Percentiles rank a stretch among this genome's conserved stretches.
These are phyloP conservation scores for Xylaria sp. DNA, from an alignment of 2,329 filamentous ascomycete genomes.

Conservation along the genomic window DNA sequence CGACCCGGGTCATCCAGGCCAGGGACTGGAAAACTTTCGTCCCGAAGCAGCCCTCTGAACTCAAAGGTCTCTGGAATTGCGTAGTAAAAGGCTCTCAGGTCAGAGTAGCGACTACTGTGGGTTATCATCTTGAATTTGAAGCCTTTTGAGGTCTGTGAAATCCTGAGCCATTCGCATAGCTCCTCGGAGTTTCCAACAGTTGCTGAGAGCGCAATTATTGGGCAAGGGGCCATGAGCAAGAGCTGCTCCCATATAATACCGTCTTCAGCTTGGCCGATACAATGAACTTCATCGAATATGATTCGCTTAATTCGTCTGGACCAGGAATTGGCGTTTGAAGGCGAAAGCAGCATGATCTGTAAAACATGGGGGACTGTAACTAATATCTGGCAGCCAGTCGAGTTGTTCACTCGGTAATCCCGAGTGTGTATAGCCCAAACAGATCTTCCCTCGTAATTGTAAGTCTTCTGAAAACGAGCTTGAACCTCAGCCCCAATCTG, in stretches of 20 bases:
- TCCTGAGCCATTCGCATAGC: slow-evolving; percentile 71
- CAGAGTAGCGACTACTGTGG: slow-evolving; percentile 74
- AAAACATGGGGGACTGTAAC: slow-evolving; percentile 80
- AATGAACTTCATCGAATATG: slow-evolving; percentile 84
- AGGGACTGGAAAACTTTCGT: slow-evolving; percentile 49
- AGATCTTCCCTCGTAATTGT: slow-evolving; percentile 65
- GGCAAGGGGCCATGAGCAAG: slow-evolving; percentile 74
- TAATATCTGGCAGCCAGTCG: slow-evolving; percentile 73
- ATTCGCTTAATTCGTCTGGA: slow-evolving; percentile 72
- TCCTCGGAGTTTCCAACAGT: slow-evolving; percentile 77
- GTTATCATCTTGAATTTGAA: slow-evolving; percentile 70
- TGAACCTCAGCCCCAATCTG: slow-evolving; percentile 83
- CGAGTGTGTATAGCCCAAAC: slow-evolving; percentile 82
- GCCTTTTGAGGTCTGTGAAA: slow-evolving; percentile 67
- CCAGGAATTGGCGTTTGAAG: slow-evolving; percentile 69
- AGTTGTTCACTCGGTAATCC: slow-evolving; percentile 76
- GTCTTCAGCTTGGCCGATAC: slow-evolving; percentile 77
- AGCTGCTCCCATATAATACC: slow-evolving; percentile 81
- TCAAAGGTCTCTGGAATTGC: slow-evolving; percentile 52
- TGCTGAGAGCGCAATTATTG: slow-evolving; percentile 79
- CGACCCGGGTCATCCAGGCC: slow-evolving; percentile 54
- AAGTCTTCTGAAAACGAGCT: slow-evolving; percentile 73
- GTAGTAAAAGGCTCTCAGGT: slow-evolving; percentile 77
- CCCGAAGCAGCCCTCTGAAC: slow-evolving; percentile 58
- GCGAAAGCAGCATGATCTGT: slow-evolving; percentile 76